Percentiles rank a stretch among this genome's conserved stretches.
These are phyloP conservation scores for Daedaleopsis nitida DNA, from an alignment of 768 basidiomycete species.

Conservation along the genomic window DNA sequence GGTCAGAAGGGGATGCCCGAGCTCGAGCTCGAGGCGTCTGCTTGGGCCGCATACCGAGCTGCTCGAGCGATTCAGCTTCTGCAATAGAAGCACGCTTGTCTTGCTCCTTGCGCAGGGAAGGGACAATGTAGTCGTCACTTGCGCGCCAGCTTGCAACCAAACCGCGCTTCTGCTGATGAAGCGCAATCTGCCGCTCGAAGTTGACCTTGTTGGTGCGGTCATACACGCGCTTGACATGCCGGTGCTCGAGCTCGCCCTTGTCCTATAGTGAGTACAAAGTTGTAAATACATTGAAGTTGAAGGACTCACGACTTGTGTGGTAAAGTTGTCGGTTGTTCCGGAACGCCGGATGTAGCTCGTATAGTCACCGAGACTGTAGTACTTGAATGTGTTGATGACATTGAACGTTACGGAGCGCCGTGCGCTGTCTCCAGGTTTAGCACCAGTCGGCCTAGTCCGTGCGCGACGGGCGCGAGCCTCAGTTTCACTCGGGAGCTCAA, in stretches of 20 bases:
- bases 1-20: no score
- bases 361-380: slow-evolving; percentile 28
- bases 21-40: no score
- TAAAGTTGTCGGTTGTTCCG: slow-evolving; percentile 28
- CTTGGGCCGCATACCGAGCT: no score
- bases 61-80: no score
- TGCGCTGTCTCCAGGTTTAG: background rate
- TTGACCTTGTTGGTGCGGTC: background rate
- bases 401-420: slow-evolving; percentile 7
- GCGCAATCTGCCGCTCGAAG: slow-evolving; percentile 22
- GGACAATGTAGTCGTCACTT: no score
- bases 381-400: slow-evolving; percentile 27
- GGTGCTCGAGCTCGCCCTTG: background rate
- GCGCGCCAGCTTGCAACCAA: slow-evolving; percentile 28
- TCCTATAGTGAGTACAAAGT: no score
- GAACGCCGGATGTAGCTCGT: slow-evolving; percentile 1
- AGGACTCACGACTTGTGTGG: slow-evolving; percentile 28
- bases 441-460: no score
- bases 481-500: background rate
- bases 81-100: no score
- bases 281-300: no score
- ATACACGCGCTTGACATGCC: slow-evolving; percentile 28
- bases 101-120: no score
- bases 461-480: background rate
- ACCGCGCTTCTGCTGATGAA: slow-evolving; percentile 28